Evolutionary conservation across 192 early-diverging fungal species (phyloP), one percentile per base, ranked within the genome.

Genomic region (Thamnidium elegans): DNA sequence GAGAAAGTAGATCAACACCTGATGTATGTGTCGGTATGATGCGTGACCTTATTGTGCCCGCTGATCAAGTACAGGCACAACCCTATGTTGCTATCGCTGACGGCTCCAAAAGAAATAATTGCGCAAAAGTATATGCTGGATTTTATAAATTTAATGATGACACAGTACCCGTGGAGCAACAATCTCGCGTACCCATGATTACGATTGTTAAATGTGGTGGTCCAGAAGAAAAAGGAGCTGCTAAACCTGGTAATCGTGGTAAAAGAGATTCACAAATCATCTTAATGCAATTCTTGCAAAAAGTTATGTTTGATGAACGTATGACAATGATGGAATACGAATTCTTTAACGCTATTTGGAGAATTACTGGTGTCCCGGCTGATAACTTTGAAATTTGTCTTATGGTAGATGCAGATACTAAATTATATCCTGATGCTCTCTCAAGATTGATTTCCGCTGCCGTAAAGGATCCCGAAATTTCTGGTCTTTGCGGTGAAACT

Each of bases 401-500:
- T 48, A 91, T 91, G 83, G 81, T 92, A 20, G 91, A 93, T 72
- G 91, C 91, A 13, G 91, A 93, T 68, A 93, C 91, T 21, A 91
- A 91, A 67, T 83, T 93, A 30, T 90, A 85, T 54, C 84, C 88
- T 10, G 88, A 91, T 72, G 87, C 89, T 9, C 59, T 91, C 7
- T 79, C 84, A 13, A 79, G 88, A 36, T 84, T 96, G 74, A 86
- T 96, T 50, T 81, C 86, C 30, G 87, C 86, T 48, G 91, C 97
- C 85, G 84, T 84, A 58, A 90, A 90, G 55, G 93, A 99, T 79
- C 79, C 79, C 30, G 72, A 79, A 7, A 91, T 99, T 69, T 92
- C 93, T 81, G 96, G 96, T 4, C 79, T 96, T 34, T 97, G 96
- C 78, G 95, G 96, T 60, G 96, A 99, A 76, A 95, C 96, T 15